Conservation (phyloP, 225 moss, liverwort and hornwort species). For the Climacium dendroides region DNA sequence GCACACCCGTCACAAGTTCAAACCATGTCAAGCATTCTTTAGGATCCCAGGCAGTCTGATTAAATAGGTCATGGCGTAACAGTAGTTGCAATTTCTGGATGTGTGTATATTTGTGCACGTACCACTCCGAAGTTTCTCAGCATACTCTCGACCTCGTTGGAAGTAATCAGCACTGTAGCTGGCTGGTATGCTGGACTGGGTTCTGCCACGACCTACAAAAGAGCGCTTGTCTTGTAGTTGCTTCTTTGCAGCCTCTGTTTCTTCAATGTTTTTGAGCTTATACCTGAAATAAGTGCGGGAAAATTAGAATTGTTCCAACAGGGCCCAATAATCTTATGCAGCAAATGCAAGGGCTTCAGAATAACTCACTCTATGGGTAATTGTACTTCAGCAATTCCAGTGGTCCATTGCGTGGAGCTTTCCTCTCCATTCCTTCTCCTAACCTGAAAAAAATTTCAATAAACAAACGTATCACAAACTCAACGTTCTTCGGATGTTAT, state of each 20-base stretch:
- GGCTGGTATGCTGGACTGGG: slow-evolving; percentile 88
- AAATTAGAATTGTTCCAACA: neutral
- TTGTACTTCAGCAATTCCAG: slow-evolving; percentile 98
- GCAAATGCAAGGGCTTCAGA: neutral
- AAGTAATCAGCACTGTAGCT: slow-evolving; percentile 97
- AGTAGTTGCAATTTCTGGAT: neutral
- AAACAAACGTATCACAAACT: neutral
- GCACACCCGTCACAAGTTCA: neutral
- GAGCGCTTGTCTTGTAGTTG: slow-evolving; percentile 91
- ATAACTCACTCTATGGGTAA: slow-evolving; percentile 75
- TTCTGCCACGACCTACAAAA: slow-evolving; percentile 78
- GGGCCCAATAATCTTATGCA: neutral
- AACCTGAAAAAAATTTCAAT: slow-evolving; percentile 34
- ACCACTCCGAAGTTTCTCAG: slow-evolving; percentile 68
- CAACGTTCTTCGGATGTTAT: neutral
- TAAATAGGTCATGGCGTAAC: neutral
- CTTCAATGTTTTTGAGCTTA: slow-evolving; percentile 95
- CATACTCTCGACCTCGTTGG: slow-evolving; percentile 94
- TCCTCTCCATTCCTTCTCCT: slow-evolving; percentile 91
- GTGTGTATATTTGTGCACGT: neutral
- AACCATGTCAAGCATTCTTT: neutral
- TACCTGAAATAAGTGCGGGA: slow-evolving; percentile 24
- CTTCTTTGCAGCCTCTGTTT: slow-evolving; percentile 97
- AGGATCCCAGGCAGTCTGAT: neutral
- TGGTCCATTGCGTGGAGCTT: slow-evolving; percentile 99